A percentile compares a stretch with the other conserved stretches of the same genome.
Conservation (phyloP, 1,139 yeast genomes). For the Petasospora fabianii region DNA sequence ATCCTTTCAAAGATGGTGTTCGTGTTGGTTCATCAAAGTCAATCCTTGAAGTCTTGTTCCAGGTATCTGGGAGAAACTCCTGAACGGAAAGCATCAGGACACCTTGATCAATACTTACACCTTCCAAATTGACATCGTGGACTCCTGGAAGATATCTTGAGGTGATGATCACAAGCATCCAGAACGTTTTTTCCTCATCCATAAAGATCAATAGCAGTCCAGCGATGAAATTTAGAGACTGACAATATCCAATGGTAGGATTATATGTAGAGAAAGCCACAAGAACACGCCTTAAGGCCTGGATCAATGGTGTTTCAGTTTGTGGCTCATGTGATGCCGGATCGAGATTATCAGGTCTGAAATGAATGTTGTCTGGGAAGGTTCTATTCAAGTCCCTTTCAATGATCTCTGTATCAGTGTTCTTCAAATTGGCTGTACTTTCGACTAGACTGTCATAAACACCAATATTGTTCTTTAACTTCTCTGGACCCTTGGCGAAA, state of each 20-base stretch:
- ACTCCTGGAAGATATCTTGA: conserved; percentile 86
- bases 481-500: conserved; percentile 89
- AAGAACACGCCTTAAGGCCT: conserved; percentile 73
- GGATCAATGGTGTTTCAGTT: conserved; percentile 60
- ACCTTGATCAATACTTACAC: conserved; percentile 94
- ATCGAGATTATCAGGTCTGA: conserved; percentile 37
- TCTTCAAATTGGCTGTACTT: conserved; percentile 47
- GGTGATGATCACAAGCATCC: conserved; percentile 93
- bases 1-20: conserved; percentile 3
- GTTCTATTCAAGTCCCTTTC: conserved; percentile 92
- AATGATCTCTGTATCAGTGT: conserved; percentile 83
- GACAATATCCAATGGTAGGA: conserved; percentile 94
- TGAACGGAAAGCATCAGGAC: conserved; percentile 82
- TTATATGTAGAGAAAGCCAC: conserved; percentile 81
- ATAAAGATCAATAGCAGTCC: conserved; percentile 78
- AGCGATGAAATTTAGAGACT: conserved; percentile 85
- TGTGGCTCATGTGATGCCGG: conserved; percentile 12
- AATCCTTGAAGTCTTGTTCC: conserved; percentile 49
- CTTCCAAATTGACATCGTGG: conserved; percentile 86
- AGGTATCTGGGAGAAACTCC: conserved; percentile 79
- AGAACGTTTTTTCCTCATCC: conserved; percentile 86
- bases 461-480: conserved; percentile 63
- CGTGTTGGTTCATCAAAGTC: conserved; percentile 25
- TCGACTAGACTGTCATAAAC: conserved; percentile 64
- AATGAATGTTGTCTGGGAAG: conserved; percentile 86